phyloP scores from a whole-genome alignment of 2,329 filamentous ascomycete genomes.

The Tolypocladium tundrense region DNA sequence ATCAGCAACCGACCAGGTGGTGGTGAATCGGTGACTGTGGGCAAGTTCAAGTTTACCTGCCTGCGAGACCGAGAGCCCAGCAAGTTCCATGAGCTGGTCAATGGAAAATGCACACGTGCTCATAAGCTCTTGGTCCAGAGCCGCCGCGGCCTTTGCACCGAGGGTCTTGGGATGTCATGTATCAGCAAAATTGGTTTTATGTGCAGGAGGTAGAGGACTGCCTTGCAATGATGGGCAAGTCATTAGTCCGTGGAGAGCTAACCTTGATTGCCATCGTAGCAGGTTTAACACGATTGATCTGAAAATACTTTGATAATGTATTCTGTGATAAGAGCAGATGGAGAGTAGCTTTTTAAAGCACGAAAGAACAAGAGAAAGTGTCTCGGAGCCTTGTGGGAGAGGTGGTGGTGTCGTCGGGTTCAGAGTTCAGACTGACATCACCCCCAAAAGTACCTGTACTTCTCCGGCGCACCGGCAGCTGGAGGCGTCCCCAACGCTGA shows the following conservation, averaged over 20 bases:
- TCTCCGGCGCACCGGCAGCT: not conserved
- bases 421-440: not conserved
- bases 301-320: not conserved
- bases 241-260: not conserved
- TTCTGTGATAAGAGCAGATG: not conserved
- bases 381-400: not conserved
- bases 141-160: slow-evolving; percentile 75
- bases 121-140: slow-evolving; percentile 92
- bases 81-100: slow-evolving; percentile 95
- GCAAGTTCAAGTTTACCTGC: slow-evolving; percentile 43
- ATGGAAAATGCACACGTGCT: slow-evolving; percentile 77
- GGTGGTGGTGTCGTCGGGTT: not conserved
- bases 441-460: not conserved
- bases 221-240: not conserved
- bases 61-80: slow-evolving; percentile 86
- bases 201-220: not conserved
- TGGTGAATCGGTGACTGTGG: not conserved
- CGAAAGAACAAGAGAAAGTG: not conserved
- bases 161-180: slow-evolving; percentile 57
- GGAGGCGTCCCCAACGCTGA: not conserved
- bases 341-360: too few relatives aligned
- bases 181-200: slow-evolving; percentile 1
- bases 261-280: slow-evolving; percentile 22
- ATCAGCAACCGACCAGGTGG: not conserved
- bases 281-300: not conserved